phyloP scores from a whole-genome alignment of 73 alveolate genomes.

The Paramecium sonneborni region DNA sequence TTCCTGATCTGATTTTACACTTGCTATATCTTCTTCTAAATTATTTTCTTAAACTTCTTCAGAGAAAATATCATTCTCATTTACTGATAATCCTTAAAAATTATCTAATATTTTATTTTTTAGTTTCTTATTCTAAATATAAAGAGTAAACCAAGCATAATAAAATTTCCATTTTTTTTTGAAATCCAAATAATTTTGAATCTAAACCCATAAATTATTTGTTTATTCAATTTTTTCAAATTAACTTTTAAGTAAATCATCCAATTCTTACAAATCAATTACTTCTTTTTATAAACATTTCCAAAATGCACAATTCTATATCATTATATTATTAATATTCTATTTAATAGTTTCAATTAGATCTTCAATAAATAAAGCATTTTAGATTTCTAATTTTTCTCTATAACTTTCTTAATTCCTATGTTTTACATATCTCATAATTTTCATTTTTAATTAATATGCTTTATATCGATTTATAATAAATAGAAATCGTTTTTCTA shows the following conservation, averaged over 20 bases:
- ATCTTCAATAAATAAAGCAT: constrained; percentile 47
- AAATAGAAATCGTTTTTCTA: constrained; percentile 42
- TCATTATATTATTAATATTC: constrained; percentile 16
- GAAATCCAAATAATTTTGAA: constrained; percentile 32
- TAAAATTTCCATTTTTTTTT: constrained; percentile 64
- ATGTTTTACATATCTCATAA: neutral
- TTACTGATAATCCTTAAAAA: constrained; percentile 27
- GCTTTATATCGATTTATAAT: neutral
- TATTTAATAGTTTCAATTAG: neutral
- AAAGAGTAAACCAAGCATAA: constrained; percentile 54
- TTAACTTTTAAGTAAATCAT: neutral
- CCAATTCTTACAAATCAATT: constrained; percentile 45
- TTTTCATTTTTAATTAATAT: neutral
- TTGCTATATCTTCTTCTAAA: constrained; percentile 54
- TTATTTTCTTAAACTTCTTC: constrained; percentile 52
- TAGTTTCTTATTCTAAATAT: constrained; percentile 53
- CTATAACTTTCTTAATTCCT: constrained; percentile 47
- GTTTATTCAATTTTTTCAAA: constrained; percentile 15
- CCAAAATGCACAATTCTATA: constrained; percentile 56
- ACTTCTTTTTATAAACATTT: neutral
- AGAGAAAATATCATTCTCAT: constrained; percentile 65
- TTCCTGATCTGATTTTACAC: constrained; percentile 48
- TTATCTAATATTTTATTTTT: constrained; percentile 49
- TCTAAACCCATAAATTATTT: constrained; percentile 46
- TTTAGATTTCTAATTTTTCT: constrained; percentile 39